A percentile compares a stretch with the other conserved stretches of the same genome.
These are phyloP conservation scores for Postia placenta DNA, from an alignment of 768 basidiomycete genomes.

Conservation along the genomic window DNA sequence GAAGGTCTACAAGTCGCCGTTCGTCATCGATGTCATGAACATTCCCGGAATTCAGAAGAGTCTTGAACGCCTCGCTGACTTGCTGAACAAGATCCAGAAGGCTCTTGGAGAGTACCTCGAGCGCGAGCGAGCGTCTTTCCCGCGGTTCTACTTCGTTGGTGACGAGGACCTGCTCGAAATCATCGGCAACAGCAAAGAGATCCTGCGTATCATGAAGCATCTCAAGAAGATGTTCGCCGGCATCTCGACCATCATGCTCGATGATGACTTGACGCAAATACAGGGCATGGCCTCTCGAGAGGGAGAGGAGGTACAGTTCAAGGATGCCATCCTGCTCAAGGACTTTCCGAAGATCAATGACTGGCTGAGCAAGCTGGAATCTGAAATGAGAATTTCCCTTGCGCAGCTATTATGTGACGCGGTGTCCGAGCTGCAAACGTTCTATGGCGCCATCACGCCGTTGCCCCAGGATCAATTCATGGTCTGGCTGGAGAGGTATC, in stretches of 20 bases:
- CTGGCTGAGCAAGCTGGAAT: slow-evolving; percentile 90
- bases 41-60: slow-evolving; percentile 96
- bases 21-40: slow-evolving; percentile 94
- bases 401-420: slow-evolving; percentile 77
- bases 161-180: slow-evolving; percentile 98
- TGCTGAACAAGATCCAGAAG: slow-evolving; percentile 98
- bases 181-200: slow-evolving; percentile 99
- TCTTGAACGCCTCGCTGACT: slow-evolving; percentile 91
- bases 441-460: slow-evolving; percentile 64
- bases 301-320: slow-evolving; percentile 88
- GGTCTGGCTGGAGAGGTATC: slow-evolving; percentile 89
- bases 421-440: slow-evolving; percentile 70
- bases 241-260: slow-evolving; percentile 81
- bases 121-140: slow-evolving; percentile 95
- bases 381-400: slow-evolving; percentile 88
- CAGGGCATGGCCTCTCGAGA: slow-evolving; percentile 94
- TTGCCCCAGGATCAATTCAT: slow-evolving; percentile 69
- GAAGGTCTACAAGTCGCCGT: slow-evolving; percentile 98
- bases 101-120: slow-evolving; percentile 98
- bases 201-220: slow-evolving; percentile 97
- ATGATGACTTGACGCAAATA: slow-evolving; percentile 84
- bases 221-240: slow-evolving; percentile 99
- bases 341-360: slow-evolving; percentile 98
- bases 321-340: slow-evolving; percentile 77
- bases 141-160: slow-evolving; percentile 99